These are phyloP conservation scores for Termitomyces sp. DNA, from an alignment of 768 basidiomycete species.

Conservation along the genomic window DNA sequence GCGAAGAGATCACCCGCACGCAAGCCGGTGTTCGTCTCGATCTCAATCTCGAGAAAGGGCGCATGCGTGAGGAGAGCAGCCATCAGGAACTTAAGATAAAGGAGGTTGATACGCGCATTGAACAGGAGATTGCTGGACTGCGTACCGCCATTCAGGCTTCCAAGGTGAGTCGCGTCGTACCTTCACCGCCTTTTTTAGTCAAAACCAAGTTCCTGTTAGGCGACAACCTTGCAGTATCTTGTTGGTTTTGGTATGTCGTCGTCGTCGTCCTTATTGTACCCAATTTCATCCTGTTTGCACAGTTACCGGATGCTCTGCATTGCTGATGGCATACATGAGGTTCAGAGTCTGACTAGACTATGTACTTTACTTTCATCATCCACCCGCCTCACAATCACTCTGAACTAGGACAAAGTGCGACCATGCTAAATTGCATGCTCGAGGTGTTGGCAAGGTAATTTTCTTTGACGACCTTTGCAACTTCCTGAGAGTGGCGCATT, in stretches of 20 bases:
- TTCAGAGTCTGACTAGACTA: slow-evolving; percentile 43
- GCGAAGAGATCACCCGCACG: slow-evolving; percentile 88
- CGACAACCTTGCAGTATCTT: slow-evolving; percentile 81
- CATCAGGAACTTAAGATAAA: slow-evolving; percentile 94
- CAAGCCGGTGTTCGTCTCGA: slow-evolving; percentile 93
- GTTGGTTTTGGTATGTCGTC: slow-evolving; percentile 72
- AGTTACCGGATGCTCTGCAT: slow-evolving; percentile 84
- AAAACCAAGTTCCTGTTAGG: slow-evolving; percentile 31
- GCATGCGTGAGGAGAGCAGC: slow-evolving; percentile 89
- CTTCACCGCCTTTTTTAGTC: neutral
- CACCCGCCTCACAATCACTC: neutral
- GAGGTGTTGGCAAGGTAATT: slow-evolving; percentile 48
- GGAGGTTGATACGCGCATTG: slow-evolving; percentile 95
- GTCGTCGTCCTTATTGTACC: neutral
- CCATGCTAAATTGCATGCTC: slow-evolving; percentile 62
- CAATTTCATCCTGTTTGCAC: slow-evolving; percentile 8
- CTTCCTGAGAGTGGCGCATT: slow-evolving; percentile 40
- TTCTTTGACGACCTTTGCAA: slow-evolving; percentile 54
- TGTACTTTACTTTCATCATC: slow-evolving; percentile 1
- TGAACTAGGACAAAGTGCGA: slow-evolving; percentile 41
- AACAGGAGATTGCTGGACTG: slow-evolving; percentile 88
- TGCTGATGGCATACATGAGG: slow-evolving; percentile 83
- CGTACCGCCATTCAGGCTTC: slow-evolving; percentile 81
- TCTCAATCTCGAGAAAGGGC: slow-evolving; percentile 93
- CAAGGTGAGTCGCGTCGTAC: slow-evolving; percentile 44